phyloP scores from a whole-genome alignment of 495 filamentous ascomycete genomes.

The Aspergillus coremiiformis region DNA sequence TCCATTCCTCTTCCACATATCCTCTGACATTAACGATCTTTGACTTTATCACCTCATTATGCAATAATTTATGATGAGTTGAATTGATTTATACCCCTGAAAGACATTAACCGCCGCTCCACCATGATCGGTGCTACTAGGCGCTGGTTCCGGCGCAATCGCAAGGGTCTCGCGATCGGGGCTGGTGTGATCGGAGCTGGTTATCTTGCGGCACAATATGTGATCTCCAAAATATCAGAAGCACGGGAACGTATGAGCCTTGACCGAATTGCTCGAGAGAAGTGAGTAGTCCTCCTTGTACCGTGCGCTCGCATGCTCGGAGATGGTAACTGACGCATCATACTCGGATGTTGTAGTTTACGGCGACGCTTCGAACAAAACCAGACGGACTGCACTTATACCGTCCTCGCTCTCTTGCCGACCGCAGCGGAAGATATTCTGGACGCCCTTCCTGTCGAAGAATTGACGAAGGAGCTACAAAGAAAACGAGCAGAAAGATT shows the following conservation, averaged over 20 bases:
- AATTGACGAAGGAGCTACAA: conserved; percentile 83
- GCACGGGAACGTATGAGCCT: conserved; percentile 90
- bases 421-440: conserved; percentile 85
- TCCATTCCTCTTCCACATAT: conserved; percentile 5
- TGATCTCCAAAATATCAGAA: conserved; percentile 80
- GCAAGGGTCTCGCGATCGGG: conserved; percentile 79
- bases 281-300: conserved; percentile 51
- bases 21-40: conserved; percentile 2
- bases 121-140: conserved; percentile 76
- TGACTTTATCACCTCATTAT: not conserved
- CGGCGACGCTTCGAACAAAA: conserved; percentile 96
- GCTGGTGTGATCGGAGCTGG: conserved; percentile 80
- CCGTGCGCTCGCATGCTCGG: conserved; percentile 4
- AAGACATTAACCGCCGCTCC: conserved; percentile 15
- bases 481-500: conserved; percentile 79
- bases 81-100: conserved; percentile 2
- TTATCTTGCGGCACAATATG: conserved; percentile 90
- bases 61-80: conserved; percentile 12
- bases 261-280: conserved; percentile 91
- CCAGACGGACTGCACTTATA: conserved; percentile 96
- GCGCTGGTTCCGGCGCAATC: conserved; percentile 87
- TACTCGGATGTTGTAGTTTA: conserved; percentile 47
- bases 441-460: conserved; percentile 80
- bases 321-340: conserved; percentile 6
- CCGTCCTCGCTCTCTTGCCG: conserved; percentile 90